Evolutionary conservation across 108 stramenopile species (phyloP), one percentile per base, ranked within the genome.

Genomic region (Skeletonema tropicum): DNA sequence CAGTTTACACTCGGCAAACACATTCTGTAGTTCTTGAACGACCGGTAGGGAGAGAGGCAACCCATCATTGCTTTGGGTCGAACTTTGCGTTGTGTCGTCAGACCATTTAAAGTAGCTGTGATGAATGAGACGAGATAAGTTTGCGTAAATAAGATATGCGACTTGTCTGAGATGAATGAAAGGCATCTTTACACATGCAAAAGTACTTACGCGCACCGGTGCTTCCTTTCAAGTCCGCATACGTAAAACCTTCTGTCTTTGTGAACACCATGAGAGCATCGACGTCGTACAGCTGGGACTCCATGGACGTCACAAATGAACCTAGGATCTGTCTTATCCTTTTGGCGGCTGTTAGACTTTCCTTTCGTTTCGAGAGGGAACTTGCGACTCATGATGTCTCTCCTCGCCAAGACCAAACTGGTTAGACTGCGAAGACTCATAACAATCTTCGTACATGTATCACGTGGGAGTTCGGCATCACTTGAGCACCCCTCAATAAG

Each of bases 221-320:
- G 64, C 10, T 83, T 83, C 45, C 87, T 60, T 25, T 91, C 86
- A 58, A 87, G 83, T 15, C 94, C 91, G 60, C 94, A 94, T 25
- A 94, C 94, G 73, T 95, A 93, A 68, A 95, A 95, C 36, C 91
- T 73, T 25, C 89, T 77, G 62, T 91, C 87, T 46, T 89, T 92
- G 77, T 91, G 82, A 46, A 71, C 84, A 3, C 93, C 93, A 59
- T 79, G 74, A 15, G 80, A 77, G 59, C 85, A 88, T 39, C 90
- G 77, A 32, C 93, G 60, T 36, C 93, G 58, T 5, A 92, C 93
- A 52, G 93, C 93, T 38, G 90, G 89, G 59, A 93, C 82, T 29
- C 85, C 74, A 68, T 92, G 90, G 9, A 68, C 70, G 29, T 88
- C 77, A 62, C 93, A 94, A 42, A 89, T 61, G 65, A 88, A 87